Evolutionary conservation across 306 rosid genomes (phyloP).

Genomic region (Herpetospermum pedunculosum): DNA sequence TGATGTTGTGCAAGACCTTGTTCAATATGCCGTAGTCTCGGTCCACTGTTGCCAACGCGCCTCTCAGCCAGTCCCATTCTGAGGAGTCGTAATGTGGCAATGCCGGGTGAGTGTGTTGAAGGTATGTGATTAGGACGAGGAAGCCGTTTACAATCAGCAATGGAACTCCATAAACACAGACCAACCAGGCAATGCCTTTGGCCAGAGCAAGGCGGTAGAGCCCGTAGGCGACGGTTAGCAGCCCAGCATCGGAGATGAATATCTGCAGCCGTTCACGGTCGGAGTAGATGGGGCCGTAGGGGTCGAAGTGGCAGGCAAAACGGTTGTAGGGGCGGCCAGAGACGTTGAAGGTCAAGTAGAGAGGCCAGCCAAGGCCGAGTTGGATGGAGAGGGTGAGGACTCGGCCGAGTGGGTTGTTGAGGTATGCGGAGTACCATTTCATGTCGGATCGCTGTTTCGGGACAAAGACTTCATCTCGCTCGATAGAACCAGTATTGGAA

Average conservation of each 20-base stretch:
- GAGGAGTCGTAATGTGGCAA: constrained; percentile 76
- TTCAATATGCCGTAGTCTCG: constrained; percentile 81
- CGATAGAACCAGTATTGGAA: constrained; percentile 81
- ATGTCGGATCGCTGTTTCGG: constrained; percentile 47
- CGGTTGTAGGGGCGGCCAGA: constrained; percentile 46
- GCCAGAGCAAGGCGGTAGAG: constrained; percentile 47
- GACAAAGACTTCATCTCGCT: constrained; percentile 88
- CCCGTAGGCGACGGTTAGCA: constrained; percentile 35
- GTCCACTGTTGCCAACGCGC: constrained; percentile 87
- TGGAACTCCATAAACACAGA: constrained; percentile 71
- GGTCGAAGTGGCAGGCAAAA: constrained; percentile 81
- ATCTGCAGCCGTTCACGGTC: constrained; percentile 70
- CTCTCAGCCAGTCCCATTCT: constrained; percentile 95
- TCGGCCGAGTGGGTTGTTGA: constrained; percentile 78
- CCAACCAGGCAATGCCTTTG: constrained; percentile 68
- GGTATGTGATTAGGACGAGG: constrained; percentile 72
- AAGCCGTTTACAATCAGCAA: constrained; percentile 68
- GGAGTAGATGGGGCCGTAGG: constrained; percentile 58
- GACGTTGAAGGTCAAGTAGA: constrained; percentile 61
- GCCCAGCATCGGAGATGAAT: constrained; percentile 43
- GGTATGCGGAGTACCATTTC: constrained; percentile 55
- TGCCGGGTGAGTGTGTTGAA: constrained; percentile 92
- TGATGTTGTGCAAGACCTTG: constrained; percentile 90
- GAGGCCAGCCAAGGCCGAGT: constrained; percentile 67
- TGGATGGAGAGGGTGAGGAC: constrained; percentile 32